phyloP scores from a whole-genome alignment of 1,284 basidiomycete genomes.

The Grifola frondosa region DNA sequence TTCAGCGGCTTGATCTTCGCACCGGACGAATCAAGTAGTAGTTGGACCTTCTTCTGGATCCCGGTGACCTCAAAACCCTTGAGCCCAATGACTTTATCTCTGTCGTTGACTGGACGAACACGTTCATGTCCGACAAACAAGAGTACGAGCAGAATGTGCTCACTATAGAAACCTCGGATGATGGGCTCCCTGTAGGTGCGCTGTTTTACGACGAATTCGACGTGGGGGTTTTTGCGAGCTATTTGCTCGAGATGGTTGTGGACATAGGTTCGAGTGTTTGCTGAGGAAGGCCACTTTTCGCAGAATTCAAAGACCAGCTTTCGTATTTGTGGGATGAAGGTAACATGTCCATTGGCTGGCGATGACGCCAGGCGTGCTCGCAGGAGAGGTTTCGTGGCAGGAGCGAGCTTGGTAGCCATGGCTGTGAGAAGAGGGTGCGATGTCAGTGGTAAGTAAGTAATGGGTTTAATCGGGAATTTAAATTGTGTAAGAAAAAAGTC shows the following conservation, averaged over 20 bases:
- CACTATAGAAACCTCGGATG: slow-evolving; percentile 75
- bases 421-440: no score
- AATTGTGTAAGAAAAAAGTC: no score
- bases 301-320: slow-evolving; percentile 86
- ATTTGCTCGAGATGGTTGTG: slow-evolving; percentile 59
- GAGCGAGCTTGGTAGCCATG: slow-evolving; percentile 39
- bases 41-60: slow-evolving; percentile 72
- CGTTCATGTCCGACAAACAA: no score
- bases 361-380: slow-evolving; percentile 59
- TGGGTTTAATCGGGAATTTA: no score
- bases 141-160: slow-evolving; percentile 24
- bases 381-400: slow-evolving; percentile 42
- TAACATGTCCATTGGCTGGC: slow-evolving; percentile 68
- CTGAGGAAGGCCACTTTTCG: slow-evolving; percentile 75
- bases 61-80: slow-evolving; percentile 70
- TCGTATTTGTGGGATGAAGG: slow-evolving; percentile 72
- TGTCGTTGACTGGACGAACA: slow-evolving; percentile 58
- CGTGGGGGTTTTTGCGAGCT: slow-evolving; percentile 72
- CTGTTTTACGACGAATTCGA: slow-evolving; percentile 78
- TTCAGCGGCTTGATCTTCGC: slow-evolving; percentile 79
- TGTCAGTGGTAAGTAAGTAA: no score
- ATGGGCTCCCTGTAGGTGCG: slow-evolving; percentile 73
- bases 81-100: slow-evolving; percentile 78
- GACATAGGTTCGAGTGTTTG: slow-evolving; percentile 68
- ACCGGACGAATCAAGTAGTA: slow-evolving; percentile 84